Conservation (phyloP, 2,329 filamentous ascomycete genomes). For the Cercospora sojina region DNA sequence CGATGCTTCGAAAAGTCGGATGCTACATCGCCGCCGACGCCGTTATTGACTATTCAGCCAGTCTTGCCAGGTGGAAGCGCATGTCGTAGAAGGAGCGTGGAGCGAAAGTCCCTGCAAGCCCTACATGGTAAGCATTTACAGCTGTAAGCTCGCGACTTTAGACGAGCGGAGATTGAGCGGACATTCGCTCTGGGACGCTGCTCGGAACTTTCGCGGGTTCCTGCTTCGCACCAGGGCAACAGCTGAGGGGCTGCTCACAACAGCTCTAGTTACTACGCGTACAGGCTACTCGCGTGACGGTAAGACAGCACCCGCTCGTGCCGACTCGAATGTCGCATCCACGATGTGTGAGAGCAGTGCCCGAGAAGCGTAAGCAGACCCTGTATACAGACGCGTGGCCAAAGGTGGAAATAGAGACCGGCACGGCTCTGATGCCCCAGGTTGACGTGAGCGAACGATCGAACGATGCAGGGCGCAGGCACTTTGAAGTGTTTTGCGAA, state of each 20-base stretch:
- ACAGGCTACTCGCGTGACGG: neutral
- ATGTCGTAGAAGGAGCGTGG: neutral
- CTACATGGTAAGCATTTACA: neutral
- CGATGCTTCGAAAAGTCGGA: neutral
- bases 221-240: neutral
- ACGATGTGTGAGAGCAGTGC: neutral
- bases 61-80: neutral
- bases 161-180: slow-evolving; percentile 1
- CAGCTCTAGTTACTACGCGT: neutral
- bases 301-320: slow-evolving; percentile 2
- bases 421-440: neutral
- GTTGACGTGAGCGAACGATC: neutral
- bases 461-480: neutral
- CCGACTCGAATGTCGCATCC: neutral
- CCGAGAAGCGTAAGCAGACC: slow-evolving; percentile 5
- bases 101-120: neutral
- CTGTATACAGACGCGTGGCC: neutral
- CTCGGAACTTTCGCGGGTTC: slow-evolving; percentile 4
- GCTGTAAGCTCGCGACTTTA: neutral
- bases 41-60: neutral
- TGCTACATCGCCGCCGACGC: neutral
- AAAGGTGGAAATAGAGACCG: slow-evolving; percentile 3
- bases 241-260: neutral
- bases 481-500: neutral
- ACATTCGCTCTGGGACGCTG: neutral